Evolutionary conservation across 2,329 filamentous ascomycete species (phyloP).

Genomic region (Ascochyta lentis): DNA sequence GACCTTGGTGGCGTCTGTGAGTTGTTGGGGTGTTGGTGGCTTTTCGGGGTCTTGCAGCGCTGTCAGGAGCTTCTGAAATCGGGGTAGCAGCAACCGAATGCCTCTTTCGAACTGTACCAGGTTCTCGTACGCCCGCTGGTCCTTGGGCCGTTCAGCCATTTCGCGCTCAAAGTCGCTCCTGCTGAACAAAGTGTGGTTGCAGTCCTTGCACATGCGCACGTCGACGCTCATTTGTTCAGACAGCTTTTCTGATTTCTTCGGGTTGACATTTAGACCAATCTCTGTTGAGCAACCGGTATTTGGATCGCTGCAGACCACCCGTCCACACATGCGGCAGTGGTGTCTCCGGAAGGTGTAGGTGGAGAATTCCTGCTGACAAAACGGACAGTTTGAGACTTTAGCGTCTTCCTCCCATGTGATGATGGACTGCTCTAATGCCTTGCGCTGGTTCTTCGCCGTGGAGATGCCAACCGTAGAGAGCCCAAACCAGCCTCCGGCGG

Average conservation of each 20-base stretch:
- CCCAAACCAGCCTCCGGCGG: conserved; percentile 61
- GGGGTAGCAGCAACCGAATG: conserved; percentile 79
- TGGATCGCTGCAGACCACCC: conserved; percentile 89
- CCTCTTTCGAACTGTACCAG: conserved; percentile 86
- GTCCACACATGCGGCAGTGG: conserved; percentile 92
- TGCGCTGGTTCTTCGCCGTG: conserved; percentile 71
- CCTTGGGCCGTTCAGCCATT: conserved; percentile 70
- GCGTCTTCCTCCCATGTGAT: conserved; percentile 96
- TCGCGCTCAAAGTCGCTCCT: conserved; percentile 80
- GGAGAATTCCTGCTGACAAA: conserved; percentile 95
- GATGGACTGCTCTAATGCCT: conserved; percentile 85
- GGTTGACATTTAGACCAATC: conserved; percentile 75
- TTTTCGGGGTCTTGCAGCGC: conserved; percentile 75
- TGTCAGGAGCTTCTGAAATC: conserved; percentile 79
- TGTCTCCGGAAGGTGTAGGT: conserved; percentile 92
- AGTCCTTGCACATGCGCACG: conserved; percentile 91
- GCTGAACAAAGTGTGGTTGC: conserved; percentile 73
- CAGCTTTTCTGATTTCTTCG: conserved; percentile 51
- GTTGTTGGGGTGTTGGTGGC: conserved; percentile 71
- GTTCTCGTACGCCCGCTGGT: conserved; percentile 82
- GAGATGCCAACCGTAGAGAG: conserved; percentile 52
- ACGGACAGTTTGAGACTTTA: conserved; percentile 80
- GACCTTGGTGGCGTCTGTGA: conserved; percentile 85
- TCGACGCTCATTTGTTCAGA: conserved; percentile 72
- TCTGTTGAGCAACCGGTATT: conserved; percentile 85